These are phyloP conservation scores for Vinca minor DNA, from an alignment of 257 asterid species.

Conservation along the genomic window DNA sequence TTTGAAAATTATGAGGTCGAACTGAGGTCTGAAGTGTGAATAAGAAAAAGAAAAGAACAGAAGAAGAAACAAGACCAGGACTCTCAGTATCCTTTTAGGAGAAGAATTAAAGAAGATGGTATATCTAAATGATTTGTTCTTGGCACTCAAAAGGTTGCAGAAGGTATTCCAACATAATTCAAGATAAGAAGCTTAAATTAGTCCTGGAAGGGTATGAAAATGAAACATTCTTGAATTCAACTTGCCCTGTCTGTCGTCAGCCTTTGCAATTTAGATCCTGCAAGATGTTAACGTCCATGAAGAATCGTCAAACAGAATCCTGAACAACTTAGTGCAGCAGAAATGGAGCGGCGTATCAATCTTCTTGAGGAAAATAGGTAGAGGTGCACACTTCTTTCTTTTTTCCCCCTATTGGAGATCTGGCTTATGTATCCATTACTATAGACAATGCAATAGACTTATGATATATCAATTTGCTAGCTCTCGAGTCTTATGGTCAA, in stretches of 20 bases:
- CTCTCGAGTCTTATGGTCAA: no score
- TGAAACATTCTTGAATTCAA: conserved; percentile 58
- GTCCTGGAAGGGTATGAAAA: conserved; percentile 76
- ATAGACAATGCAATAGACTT: not conserved
- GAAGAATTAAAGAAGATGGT: no score
- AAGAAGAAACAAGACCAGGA: no score
- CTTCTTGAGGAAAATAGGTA: not conserved
- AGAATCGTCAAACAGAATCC: conserved; percentile 5
- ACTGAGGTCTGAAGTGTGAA: not conserved
- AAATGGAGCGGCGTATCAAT: not conserved
- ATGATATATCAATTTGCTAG: conserved; percentile 62
- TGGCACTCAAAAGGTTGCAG: no score
- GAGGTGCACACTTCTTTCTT: not conserved
- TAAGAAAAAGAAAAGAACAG: not conserved
- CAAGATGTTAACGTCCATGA: conserved; percentile 13
- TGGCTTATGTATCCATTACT: no score
- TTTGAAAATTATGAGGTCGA: not conserved
- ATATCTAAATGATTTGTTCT: no score
- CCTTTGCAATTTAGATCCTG: conserved; percentile 68
- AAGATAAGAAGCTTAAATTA: conserved; percentile 34
- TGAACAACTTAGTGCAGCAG: not conserved
- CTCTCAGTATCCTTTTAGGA: no score
- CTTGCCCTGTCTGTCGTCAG: conserved; percentile 59
- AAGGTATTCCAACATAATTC: not conserved
- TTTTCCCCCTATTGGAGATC: no score